phyloP scores from a whole-genome alignment of 306 rosid genomes.

The Rosa chinensis region DNA sequence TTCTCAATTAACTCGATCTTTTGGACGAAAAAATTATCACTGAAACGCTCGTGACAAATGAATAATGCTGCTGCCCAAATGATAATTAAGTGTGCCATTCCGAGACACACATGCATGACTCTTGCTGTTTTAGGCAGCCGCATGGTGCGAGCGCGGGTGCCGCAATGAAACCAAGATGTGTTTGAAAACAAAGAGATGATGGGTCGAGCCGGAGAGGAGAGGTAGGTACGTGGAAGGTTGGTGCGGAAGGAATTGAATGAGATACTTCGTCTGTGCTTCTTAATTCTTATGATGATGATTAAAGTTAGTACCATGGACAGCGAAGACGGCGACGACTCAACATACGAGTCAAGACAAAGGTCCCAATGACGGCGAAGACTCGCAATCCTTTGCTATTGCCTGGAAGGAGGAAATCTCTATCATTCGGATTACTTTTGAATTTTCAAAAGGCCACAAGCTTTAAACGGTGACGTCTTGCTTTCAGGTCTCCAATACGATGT shows the following conservation, averaged over 20 bases:
- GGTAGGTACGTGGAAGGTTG: background rate
- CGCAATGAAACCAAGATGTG: background rate
- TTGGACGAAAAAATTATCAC: background rate
- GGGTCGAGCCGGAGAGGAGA: background rate
- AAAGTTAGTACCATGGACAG: background rate
- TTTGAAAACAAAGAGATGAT: background rate
- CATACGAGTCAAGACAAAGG: background rate
- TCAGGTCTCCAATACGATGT: background rate
- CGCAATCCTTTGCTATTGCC: background rate
- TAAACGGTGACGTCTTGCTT: background rate
- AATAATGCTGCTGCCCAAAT: no score
- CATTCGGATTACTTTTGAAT: background rate
- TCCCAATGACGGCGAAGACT: background rate
- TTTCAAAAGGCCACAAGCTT: background rate
- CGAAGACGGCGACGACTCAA: background rate
- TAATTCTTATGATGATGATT: background rate
- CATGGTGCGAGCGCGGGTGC: background rate
- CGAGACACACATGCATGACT: no score
- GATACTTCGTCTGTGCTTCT: background rate
- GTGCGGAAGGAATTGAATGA: background rate
- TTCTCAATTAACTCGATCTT: background rate
- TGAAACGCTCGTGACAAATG: no score
- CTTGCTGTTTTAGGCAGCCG: no score
- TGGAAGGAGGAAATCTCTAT: background rate
- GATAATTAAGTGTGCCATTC: no score